These are phyloP conservation scores for Candida michaelii DNA, from an alignment of 805 yeast species.

Conservation along the genomic window DNA sequence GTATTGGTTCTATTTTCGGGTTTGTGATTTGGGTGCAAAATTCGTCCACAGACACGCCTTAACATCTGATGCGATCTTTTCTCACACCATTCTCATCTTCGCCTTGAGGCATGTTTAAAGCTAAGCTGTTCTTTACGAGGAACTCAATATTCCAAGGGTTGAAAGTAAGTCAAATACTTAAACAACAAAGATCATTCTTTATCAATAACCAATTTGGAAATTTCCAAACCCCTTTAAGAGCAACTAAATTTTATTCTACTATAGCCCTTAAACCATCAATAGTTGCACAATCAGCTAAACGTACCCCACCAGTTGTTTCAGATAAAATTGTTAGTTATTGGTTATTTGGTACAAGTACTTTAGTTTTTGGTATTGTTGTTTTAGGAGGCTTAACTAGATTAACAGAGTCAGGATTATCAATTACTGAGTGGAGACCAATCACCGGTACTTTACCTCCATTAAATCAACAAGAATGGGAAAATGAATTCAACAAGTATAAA, in stretches of 20 bases:
- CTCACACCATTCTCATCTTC: constrained; percentile 3
- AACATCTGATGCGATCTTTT: constrained; percentile 1
- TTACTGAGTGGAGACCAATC: constrained; percentile 98
- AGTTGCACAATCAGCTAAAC: not conserved
- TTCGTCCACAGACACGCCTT: constrained; percentile 10
- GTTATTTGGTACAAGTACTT: constrained; percentile 80
- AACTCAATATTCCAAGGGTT: constrained; percentile 46
- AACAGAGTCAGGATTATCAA: constrained; percentile 93
- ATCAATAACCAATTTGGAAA: not conserved
- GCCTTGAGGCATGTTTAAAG: constrained; percentile 41
- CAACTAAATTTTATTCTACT: not conserved
- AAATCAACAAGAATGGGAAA: constrained; percentile 78
- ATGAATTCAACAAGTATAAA: constrained; percentile 77
- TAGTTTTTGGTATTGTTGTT: constrained; percentile 94
- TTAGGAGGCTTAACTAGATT: constrained; percentile 93
- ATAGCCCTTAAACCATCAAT: not conserved
- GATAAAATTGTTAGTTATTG: constrained; percentile 69
- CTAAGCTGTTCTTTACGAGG: constrained; percentile 59
- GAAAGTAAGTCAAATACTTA: constrained; percentile 8
- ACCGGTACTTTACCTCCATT: constrained; percentile 94
- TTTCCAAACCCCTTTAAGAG: not conserved
- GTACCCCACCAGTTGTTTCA: constrained; percentile 12
- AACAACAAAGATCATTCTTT: constrained; percentile 11
- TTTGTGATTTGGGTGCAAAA: constrained; percentile 7
- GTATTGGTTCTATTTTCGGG: not conserved